A percentile compares a stretch with the other conserved stretches of the same genome.
Evolutionary conservation across 371 early-diverging fungal species (phyloP).

Genomic region (Lichtheimia ornata): DNA sequence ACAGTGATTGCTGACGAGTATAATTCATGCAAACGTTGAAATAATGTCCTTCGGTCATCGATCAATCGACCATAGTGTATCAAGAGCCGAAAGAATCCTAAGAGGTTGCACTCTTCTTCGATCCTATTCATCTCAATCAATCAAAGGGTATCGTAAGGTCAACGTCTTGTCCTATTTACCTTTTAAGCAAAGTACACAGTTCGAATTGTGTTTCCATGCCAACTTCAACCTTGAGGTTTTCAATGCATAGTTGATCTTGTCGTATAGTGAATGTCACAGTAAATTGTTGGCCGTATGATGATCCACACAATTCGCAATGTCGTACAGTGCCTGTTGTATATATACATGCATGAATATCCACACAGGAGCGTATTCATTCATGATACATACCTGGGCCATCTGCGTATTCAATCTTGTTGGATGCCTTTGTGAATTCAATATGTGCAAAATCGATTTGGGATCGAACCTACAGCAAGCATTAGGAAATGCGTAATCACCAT

Average conservation of each 20-base stretch:
- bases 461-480: conserved; percentile 15
- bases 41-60: conserved; percentile 18
- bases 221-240: conserved; percentile 26
- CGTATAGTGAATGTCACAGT: conserved; percentile 25
- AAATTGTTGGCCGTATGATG: conserved; percentile 19
- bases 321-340: conserved; percentile 21
- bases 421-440: conserved; percentile 17
- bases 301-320: conserved; percentile 33
- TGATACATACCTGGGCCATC: conserved; percentile 7
- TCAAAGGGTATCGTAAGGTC: neutral
- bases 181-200: conserved; percentile 23
- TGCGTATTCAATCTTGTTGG: conserved; percentile 10
- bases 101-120: conserved; percentile 26
- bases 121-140: conserved; percentile 17
- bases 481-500: neutral
- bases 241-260: conserved; percentile 21
- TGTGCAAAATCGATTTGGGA: conserved; percentile 24
- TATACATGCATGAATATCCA: neutral
- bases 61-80: conserved; percentile 28
- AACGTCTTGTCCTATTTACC: conserved; percentile 14
- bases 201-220: conserved; percentile 31
- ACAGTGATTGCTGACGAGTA: conserved; percentile 13
- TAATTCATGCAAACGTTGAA: conserved; percentile 13
- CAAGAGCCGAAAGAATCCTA: conserved; percentile 34
- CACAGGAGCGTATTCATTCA: neutral